These are phyloP conservation scores for Aotearoamyces nothofagi DNA, from an alignment of 2,329 filamentous ascomycete genomes.

Conservation along the genomic window DNA sequence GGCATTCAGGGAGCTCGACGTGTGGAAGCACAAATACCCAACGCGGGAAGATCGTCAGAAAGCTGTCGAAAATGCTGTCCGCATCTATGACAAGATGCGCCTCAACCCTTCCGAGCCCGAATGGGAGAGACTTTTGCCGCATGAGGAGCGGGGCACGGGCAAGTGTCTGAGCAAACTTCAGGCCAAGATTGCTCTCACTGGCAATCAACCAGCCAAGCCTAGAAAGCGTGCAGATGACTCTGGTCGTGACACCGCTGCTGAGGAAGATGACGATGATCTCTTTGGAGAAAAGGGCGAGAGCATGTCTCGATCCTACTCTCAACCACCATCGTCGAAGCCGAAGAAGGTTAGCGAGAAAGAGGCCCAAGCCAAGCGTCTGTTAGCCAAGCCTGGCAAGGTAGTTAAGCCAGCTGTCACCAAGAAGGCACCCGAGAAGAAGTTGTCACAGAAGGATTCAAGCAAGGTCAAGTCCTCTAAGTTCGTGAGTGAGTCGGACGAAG, in stretches of 20 bases:
- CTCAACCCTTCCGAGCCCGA: conserved; percentile 38
- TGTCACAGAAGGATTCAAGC: background rate
- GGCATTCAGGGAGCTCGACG: conserved; percentile 48
- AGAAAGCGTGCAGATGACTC: conserved; percentile 34
- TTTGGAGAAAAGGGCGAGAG: conserved; percentile 12
- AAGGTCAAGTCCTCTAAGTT: conserved; percentile 3
- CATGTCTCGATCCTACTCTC: conserved; percentile 36
- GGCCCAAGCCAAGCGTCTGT: conserved; percentile 21
- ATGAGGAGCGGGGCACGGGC: conserved; percentile 41
- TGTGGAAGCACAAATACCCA: conserved; percentile 45
- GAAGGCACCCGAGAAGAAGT: conserved; percentile 7
- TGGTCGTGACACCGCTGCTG: conserved; percentile 24
- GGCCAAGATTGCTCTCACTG: conserved; percentile 37
- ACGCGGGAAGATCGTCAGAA: conserved; percentile 37
- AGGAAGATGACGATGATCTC: conserved; percentile 28
- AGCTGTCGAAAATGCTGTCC: conserved; percentile 45
- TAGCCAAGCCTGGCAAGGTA: conserved; percentile 40
- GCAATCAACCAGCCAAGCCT: conserved; percentile 29
- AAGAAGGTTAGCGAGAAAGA: conserved; percentile 32
- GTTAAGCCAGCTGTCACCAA: background rate
- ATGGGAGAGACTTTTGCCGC: conserved; percentile 45
- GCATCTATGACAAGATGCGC: conserved; percentile 42
- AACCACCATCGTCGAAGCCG: conserved; percentile 30
- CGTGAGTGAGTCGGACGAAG: conserved; percentile 1
- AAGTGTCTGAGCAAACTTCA: conserved; percentile 47